phyloP scores from a whole-genome alignment of 169 alveolate species.

The Fabrea salina region DNA sequence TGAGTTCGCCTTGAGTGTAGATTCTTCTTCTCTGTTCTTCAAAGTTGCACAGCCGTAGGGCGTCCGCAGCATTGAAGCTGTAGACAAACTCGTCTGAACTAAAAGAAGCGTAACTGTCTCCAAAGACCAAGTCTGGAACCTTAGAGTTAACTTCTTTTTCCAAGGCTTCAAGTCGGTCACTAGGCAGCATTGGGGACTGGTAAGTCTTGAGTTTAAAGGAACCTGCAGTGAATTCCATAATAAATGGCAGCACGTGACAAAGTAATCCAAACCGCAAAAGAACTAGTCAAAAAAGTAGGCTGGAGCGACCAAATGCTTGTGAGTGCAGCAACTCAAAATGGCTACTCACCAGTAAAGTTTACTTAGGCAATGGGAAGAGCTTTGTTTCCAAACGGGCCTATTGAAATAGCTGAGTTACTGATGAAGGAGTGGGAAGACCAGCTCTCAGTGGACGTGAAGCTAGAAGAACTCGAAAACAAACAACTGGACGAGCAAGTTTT shows the following conservation, averaged over 20 bases:
- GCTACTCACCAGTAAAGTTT: constrained; percentile 3
- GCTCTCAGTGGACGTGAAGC: background rate
- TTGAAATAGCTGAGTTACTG: constrained; percentile 7
- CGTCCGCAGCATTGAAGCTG: background rate
- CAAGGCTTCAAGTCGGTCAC: background rate
- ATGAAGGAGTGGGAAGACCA: constrained; percentile 31
- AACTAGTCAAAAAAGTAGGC: constrained; percentile 8
- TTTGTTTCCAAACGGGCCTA: constrained; percentile 10
- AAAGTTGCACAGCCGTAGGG: background rate
- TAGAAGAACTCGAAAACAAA: background rate
- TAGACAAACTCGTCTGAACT: background rate
- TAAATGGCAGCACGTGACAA: background rate
- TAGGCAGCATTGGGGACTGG: constrained; percentile 9
- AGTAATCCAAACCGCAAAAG: background rate
- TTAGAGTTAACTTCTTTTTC: background rate
- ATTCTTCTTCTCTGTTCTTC: background rate
- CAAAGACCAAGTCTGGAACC: background rate
- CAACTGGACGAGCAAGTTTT: background rate
- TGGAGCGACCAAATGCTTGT: constrained; percentile 3
- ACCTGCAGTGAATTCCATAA: too few relatives aligned
- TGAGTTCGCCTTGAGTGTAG: background rate
- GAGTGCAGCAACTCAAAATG: background rate
- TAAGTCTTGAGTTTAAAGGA: too few relatives aligned
- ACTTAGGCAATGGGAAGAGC: constrained; percentile 22
- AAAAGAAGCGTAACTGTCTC: background rate